Percentiles rank a stretch among this genome's conserved stretches.
These are phyloP conservation scores for Geotrichum fermentans DNA, from an alignment of 1,139 yeast species.

Conservation along the genomic window DNA sequence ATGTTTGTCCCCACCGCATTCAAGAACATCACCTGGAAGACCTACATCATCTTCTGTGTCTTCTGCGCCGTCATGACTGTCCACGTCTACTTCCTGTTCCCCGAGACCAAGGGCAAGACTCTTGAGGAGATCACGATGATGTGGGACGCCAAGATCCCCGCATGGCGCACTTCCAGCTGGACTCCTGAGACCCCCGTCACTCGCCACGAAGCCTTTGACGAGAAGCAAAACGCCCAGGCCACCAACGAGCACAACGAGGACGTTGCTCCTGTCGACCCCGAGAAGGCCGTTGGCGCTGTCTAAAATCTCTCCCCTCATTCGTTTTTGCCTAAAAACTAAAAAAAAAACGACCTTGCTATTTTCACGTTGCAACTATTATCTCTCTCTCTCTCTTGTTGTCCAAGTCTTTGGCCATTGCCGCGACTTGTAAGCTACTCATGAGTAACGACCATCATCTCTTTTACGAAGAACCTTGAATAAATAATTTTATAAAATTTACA, in stretches of 20 bases:
- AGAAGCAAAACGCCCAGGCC: background rate
- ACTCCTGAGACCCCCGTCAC: conserved; percentile 21
- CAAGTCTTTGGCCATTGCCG: too few species aligned
- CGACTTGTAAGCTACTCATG: too few species aligned
- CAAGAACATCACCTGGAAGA: conserved; percentile 52
- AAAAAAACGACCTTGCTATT: too few species aligned
- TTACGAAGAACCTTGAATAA: too few species aligned
- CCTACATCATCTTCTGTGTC: conserved; percentile 58
- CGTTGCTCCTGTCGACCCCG: background rate
- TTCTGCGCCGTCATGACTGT: conserved; percentile 53
- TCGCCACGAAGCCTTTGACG: conserved; percentile 4
- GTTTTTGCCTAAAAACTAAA: background rate
- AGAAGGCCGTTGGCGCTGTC: too few species aligned
- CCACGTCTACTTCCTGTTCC: conserved; percentile 57
- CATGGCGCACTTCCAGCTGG: conserved; percentile 49
- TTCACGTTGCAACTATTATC: too few species aligned
- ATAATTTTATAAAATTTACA: too few species aligned
- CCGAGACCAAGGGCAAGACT: conserved; percentile 62
- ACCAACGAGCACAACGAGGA: background rate
- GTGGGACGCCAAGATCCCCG: conserved; percentile 54
- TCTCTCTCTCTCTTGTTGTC: too few species aligned
- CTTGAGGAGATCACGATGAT: conserved; percentile 62
- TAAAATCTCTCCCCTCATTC: background rate
- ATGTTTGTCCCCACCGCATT: conserved; percentile 52
- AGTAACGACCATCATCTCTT: too few species aligned